Evolutionary conservation across 306 rosid species (phyloP).

Genomic region (Fragaria vesca): DNA sequence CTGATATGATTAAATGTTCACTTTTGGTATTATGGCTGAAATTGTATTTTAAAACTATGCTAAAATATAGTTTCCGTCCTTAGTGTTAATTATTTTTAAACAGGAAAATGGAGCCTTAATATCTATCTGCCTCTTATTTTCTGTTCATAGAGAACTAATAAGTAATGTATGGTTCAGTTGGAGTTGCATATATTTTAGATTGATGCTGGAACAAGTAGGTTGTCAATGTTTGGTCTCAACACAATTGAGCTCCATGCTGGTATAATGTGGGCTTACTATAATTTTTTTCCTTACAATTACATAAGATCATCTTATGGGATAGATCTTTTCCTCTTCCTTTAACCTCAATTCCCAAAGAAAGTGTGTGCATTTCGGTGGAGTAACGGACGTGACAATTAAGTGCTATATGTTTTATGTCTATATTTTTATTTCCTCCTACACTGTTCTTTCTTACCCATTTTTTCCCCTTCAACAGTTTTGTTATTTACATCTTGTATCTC

Average conservation of each 20-base stretch:
- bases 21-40: too few species aligned
- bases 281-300: background rate
- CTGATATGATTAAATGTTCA: too few species aligned
- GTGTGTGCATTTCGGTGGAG: background rate
- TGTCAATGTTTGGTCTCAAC: background rate
- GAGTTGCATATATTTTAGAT: background rate
- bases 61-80: background rate
- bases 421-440: background rate
- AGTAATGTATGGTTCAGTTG: background rate
- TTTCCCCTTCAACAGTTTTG: background rate
- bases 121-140: background rate
- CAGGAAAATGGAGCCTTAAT: background rate
- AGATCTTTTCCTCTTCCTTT: background rate
- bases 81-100: background rate
- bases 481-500: conserved; percentile 3
- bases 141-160: background rate
- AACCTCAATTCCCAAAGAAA: conserved; percentile 4
- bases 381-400: background rate
- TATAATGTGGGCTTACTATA: background rate
- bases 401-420: background rate
- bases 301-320: background rate
- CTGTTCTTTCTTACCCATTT: background rate
- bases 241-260: background rate
- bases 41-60: background rate
- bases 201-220: background rate